A percentile compares a stretch with the other conserved stretches of the same genome.
These are phyloP conservation scores for Aspergillus udagawae DNA, from an alignment of 2,329 filamentous ascomycete species.

Conservation along the genomic window DNA sequence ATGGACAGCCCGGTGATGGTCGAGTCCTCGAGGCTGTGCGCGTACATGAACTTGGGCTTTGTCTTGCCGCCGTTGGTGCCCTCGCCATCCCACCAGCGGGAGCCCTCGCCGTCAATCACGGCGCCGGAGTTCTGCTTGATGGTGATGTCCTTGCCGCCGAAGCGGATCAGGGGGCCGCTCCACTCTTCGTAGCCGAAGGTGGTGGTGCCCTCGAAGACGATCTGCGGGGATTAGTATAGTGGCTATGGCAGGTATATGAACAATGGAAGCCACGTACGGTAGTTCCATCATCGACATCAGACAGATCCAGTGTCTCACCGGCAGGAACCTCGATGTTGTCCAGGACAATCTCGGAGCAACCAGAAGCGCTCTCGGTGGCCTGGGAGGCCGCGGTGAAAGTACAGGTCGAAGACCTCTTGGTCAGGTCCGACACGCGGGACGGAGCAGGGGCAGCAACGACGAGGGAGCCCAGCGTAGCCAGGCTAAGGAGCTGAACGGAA, in stretches of 20 bases:
- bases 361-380: constrained; percentile 47
- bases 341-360: constrained; percentile 54
- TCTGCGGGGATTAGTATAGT: constrained; percentile 22
- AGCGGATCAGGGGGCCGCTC: constrained; percentile 59
- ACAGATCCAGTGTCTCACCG: constrained; percentile 57
- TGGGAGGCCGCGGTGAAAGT: constrained; percentile 52
- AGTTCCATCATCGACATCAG: constrained; percentile 49
- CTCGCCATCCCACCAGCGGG: constrained; percentile 58
- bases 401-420: constrained; percentile 40
- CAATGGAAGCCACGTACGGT: constrained; percentile 29
- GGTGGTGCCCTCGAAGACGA: constrained; percentile 62
- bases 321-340: constrained; percentile 54
- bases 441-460: constrained; percentile 22
- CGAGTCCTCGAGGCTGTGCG: constrained; percentile 32
- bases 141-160: constrained; percentile 55
- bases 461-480: constrained; percentile 15
- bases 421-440: constrained; percentile 19
- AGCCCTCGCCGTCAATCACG: constrained; percentile 54
- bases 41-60: constrained; percentile 64
- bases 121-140: constrained; percentile 50
- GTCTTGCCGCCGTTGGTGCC: constrained; percentile 59
- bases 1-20: constrained; percentile 31
- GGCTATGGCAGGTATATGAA: not conserved
- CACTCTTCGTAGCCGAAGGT: constrained; percentile 64
- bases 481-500: constrained; percentile 16